These are phyloP conservation scores for Lomentospora prolificans DNA, from an alignment of 2,329 filamentous ascomycete species.

Conservation along the genomic window DNA sequence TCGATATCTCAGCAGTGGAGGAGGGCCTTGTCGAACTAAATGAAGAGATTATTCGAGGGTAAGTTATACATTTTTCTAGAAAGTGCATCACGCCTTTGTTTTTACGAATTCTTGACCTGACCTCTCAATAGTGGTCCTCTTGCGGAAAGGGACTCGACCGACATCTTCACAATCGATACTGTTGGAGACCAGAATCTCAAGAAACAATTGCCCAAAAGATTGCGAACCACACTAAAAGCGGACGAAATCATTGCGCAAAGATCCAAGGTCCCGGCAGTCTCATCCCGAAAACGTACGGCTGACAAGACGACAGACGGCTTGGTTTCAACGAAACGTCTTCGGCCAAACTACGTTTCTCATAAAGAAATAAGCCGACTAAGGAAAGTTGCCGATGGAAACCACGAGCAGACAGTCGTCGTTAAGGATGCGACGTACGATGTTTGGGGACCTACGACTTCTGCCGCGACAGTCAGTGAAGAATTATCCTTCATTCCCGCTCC, in stretches of 20 bases:
- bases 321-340: slow-evolving; percentile 63
- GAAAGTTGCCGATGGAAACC: slow-evolving; percentile 66
- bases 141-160: slow-evolving; percentile 68
- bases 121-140: slow-evolving; percentile 60
- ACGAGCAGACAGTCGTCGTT: slow-evolving; percentile 42
- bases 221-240: slow-evolving; percentile 67
- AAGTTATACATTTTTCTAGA: slow-evolving; percentile 20
- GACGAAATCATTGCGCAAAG: slow-evolving; percentile 86
- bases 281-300: slow-evolving; percentile 64
- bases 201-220: slow-evolving; percentile 53
- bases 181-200: slow-evolving; percentile 58
- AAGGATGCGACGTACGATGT: slow-evolving; percentile 66
- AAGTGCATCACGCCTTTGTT: too few relatives aligned
- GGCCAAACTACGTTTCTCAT: slow-evolving; percentile 69
- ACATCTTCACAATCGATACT: slow-evolving; percentile 79
- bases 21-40: slow-evolving; percentile 74
- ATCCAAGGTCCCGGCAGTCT: slow-evolving; percentile 71
- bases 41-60: slow-evolving; percentile 88
- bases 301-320: slow-evolving; percentile 65
- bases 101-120: too few relatives aligned
- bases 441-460: slow-evolving; percentile 46
- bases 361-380: slow-evolving; percentile 75
- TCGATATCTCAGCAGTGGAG: slow-evolving; percentile 81
- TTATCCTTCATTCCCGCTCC: slow-evolving; percentile 53
- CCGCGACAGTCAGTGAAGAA: slow-evolving; percentile 22